Conservation (phyloP, 2,329 filamentous ascomycete genomes). For the Fusarium musae region DNA sequence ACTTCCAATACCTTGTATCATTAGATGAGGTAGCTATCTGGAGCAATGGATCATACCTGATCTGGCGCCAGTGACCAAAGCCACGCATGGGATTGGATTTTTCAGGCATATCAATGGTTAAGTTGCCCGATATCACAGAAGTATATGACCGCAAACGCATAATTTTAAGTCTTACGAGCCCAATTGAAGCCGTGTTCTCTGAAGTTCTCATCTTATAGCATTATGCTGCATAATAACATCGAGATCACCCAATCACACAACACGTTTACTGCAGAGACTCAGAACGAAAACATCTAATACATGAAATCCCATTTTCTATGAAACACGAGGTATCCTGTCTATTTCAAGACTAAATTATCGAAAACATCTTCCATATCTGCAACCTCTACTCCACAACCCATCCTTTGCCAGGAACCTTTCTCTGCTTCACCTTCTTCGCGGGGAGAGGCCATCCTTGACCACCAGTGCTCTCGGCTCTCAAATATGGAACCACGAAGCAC, state of each 20-base stretch:
- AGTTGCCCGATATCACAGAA: too few relatives aligned
- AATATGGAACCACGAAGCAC: conserved; percentile 83
- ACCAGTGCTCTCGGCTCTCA: conserved; percentile 74
- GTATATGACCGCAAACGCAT: background rate
- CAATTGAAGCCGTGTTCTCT: background rate
- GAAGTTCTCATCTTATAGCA: background rate
- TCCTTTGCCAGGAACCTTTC: conserved; percentile 74
- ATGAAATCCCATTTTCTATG: conserved; percentile 3
- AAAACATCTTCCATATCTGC: background rate
- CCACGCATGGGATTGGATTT: conserved; percentile 38
- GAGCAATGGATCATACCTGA: conserved; percentile 40
- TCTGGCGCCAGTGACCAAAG: conserved; percentile 47
- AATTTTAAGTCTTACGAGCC: too few relatives aligned
- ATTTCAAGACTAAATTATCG: conserved; percentile 21
- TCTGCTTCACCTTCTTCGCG: conserved; percentile 85
- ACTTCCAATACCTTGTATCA: conserved; percentile 21
- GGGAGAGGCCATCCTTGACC: conserved; percentile 86
- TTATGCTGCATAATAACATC: conserved; percentile 20
- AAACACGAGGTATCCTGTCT: conserved; percentile 39
- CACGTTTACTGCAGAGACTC: background rate
- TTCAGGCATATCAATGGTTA: conserved; percentile 4
- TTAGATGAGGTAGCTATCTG: background rate
- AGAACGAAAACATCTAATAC: background rate
- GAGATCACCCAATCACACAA: conserved; percentile 12
- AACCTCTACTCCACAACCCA: conserved; percentile 73